These are phyloP conservation scores for Coelastrella sp. DNA, from an alignment of 139 green algal genomes.

Conservation along the genomic window DNA sequence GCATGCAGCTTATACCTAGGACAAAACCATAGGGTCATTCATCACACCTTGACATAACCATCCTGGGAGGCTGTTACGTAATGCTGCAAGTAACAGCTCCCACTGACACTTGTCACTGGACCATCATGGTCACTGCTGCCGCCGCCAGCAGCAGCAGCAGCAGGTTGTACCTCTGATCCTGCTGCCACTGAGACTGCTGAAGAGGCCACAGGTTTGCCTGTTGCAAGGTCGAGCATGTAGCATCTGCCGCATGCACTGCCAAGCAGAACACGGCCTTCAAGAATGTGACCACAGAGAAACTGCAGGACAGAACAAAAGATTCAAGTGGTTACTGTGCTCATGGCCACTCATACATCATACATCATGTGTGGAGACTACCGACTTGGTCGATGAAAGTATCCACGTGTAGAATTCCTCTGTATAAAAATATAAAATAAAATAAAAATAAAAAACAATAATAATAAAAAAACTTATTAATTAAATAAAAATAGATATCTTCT, in stretches of 20 bases:
- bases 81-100: conserved; percentile 12
- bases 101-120: conserved; percentile 18
- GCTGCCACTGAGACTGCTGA: not conserved
- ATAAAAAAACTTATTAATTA: too few relatives aligned
- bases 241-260: conserved; percentile 24
- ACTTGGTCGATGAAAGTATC: too few relatives aligned
- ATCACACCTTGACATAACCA: conserved; percentile 29
- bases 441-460: too few relatives aligned
- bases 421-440: too few relatives aligned
- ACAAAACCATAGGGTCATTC: not conserved
- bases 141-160: not conserved
- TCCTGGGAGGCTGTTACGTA: conserved; percentile 19
- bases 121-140: conserved; percentile 23
- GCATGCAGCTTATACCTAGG: not conserved
- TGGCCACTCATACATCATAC: not conserved
- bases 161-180: not conserved
- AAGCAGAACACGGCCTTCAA: conserved; percentile 11
- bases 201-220: not conserved
- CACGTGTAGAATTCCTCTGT: too few relatives aligned
- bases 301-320: not conserved
- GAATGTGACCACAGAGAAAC: conserved; percentile 10
- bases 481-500: too few relatives aligned
- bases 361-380: too few relatives aligned
- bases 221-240: conserved; percentile 14
- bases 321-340: not conserved